A percentile compares a stretch with the other conserved stretches of the same genome.
These are phyloP conservation scores for Microsporum audouinii DNA, from an alignment of 2,329 filamentous ascomycete genomes.

Conservation along the genomic window DNA sequence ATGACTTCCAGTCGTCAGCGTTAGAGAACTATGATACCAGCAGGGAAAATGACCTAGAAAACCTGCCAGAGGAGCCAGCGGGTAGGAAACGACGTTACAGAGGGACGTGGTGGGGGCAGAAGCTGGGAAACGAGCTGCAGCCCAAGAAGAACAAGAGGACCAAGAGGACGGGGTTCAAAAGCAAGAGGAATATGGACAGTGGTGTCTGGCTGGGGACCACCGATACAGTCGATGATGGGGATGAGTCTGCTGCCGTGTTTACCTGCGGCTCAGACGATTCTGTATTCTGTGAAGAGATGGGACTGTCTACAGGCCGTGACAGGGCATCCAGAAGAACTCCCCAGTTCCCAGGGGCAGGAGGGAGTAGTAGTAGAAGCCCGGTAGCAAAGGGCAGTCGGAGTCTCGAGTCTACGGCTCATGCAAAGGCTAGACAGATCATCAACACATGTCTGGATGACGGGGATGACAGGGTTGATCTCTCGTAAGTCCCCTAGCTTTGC, in stretches of 20 bases:
- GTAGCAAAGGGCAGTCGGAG: slow-evolving; percentile 14
- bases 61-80: slow-evolving; percentile 10
- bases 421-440: slow-evolving; percentile 28
- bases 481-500: slow-evolving; percentile 22
- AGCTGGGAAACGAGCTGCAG: slow-evolving; percentile 15
- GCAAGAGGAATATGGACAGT: slow-evolving; percentile 35
- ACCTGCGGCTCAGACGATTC: slow-evolving; percentile 9
- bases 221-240: slow-evolving; percentile 15
- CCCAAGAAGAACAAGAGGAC: slow-evolving; percentile 23
- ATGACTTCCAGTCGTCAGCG: slow-evolving; percentile 36
- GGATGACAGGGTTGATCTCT: slow-evolving; percentile 35
- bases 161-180: slow-evolving; percentile 33
- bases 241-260: not conserved
- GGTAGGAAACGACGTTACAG: slow-evolving; percentile 30
- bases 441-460: slow-evolving; percentile 35
- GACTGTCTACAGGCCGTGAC: not conserved
- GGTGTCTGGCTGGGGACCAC: slow-evolving; percentile 41
- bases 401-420: slow-evolving; percentile 28
- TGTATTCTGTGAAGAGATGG: not conserved
- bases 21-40: slow-evolving; percentile 32
- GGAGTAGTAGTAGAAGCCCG: not conserved
- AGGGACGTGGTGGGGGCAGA: slow-evolving; percentile 37
- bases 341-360: not conserved
- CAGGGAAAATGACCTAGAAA: slow-evolving; percentile 11
- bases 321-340: not conserved